Evolutionary conservation across 805 yeast genomes (phyloP).

Genomic region (Cyberlindnera xishuangbannaensis): DNA sequence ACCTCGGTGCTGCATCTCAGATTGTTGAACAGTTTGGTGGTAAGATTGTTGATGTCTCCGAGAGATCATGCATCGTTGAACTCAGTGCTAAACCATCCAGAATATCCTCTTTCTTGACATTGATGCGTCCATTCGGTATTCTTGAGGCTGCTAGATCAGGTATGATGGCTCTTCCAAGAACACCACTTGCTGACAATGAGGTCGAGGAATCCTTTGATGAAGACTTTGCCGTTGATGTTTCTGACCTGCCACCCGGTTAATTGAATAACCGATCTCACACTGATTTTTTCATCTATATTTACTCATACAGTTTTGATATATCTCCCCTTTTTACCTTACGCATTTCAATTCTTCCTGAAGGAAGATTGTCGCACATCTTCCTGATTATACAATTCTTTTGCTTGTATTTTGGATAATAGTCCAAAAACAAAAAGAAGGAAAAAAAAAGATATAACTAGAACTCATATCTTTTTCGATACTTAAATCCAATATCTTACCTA

Average conservation of each 20-base stretch:
- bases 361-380: constrained; percentile 1
- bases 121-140: constrained; percentile 93
- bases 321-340: not conserved
- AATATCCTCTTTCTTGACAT: constrained; percentile 76
- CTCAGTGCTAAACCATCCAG: constrained; percentile 91
- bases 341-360: constrained; percentile 7
- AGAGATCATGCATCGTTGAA: constrained; percentile 91
- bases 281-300: too few relatives aligned
- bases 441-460: too few relatives aligned
- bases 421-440: too few relatives aligned
- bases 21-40: constrained; percentile 89
- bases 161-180: constrained; percentile 97
- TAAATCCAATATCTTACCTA: too few relatives aligned
- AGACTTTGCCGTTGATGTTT: constrained; percentile 72
- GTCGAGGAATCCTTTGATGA: constrained; percentile 50
- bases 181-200: constrained; percentile 64
- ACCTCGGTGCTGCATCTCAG: constrained; percentile 76
- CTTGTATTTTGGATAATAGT: not conserved
- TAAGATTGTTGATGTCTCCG: constrained; percentile 84
- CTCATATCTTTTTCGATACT: too few relatives aligned
- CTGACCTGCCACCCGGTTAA: constrained; percentile 94
- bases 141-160: constrained; percentile 96
- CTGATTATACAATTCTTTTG: not conserved
- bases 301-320: too few relatives aligned
- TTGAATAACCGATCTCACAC: not conserved